Percentiles rank a stretch among this genome's conserved stretches.
These are phyloP conservation scores for Fusarium fujikuroi DNA, from an alignment of 2,329 filamentous ascomycete species.

Conservation along the genomic window DNA sequence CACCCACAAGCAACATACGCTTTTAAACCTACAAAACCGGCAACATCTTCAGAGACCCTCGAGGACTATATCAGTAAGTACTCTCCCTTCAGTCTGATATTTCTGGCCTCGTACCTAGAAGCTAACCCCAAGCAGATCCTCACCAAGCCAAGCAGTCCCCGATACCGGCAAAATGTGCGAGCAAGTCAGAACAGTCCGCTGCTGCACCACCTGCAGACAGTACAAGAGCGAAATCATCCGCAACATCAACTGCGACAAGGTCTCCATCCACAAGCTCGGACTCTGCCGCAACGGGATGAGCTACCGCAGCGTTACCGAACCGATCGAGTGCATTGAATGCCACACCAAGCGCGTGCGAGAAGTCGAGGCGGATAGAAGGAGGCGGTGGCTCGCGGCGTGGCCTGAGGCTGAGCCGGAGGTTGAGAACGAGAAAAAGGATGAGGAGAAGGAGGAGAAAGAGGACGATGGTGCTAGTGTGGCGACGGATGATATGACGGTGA, in stretches of 20 bases:
- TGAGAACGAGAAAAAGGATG: not conserved
- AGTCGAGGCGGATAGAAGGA: not conserved
- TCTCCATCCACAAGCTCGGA: slow-evolving; percentile 1
- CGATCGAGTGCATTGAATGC: not conserved
- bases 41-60: too few relatives aligned
- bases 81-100: not conserved
- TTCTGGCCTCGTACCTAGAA: too few relatives aligned
- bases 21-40: rapidly evolving
- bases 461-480: not conserved
- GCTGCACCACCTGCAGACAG: not conserved
- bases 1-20: not conserved
- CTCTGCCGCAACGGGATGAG: not conserved
- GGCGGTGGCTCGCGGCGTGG: not conserved
- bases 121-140: not conserved
- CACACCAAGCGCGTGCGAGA: not conserved
- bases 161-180: not conserved
- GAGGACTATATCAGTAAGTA: not conserved
- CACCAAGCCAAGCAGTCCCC: too few relatives aligned
- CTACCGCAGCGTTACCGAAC: not conserved
- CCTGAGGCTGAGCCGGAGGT: not conserved
- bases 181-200: not conserved
- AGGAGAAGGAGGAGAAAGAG: not conserved
- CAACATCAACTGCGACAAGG: slow-evolving; percentile 7
- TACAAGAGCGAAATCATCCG: not conserved
- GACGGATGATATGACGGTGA: not conserved